Evolutionary conservation across 1,139 yeast genomes (phyloP), one percentile per base, ranked within the genome.

Genomic region (Suhomyces anneliseae): DNA sequence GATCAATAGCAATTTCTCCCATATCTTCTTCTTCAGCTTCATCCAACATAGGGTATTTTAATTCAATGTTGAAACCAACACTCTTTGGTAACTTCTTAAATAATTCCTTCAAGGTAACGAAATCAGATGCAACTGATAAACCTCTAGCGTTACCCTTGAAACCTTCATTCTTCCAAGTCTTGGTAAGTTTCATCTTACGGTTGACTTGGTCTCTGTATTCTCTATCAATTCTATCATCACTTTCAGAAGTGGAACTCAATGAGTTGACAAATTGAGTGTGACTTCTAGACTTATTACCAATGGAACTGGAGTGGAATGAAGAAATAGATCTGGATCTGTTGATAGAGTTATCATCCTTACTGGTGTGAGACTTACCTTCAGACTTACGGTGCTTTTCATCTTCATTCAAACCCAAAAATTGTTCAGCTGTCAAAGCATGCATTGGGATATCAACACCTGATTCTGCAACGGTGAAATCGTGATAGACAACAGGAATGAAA

Each of bases 401-500:
- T 29, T 63, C 76, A 49, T 81, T 83, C 56, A 89, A 76, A 32
- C 83, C 82, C 65, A 90, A 70, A 58, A 93, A 93, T 64, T 93
- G 98, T 62, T 93, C 98, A 32, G 86, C 75, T 0, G 98, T 92
- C 59, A 93, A 72, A 24, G 87, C 82, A 66, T 92, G 97, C 96
- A 93, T 92, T 3, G 98, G 98, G 44, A 92, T 86, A 69, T 93
- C 99, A 45, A 89, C 90, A 10, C 99, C 99, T 4, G 96, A 85
- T 64, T 93, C 98, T 1, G 97, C 96, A 38, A 93, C 97, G 31
- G 90, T 68, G 62, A 93, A 93, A 65, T 93, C 99, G 64, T 93
- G 99, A 61, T 93, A 93, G 36, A 93, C 87, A 10, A 93, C 98
- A 1, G 98, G 98, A 10, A 90, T 83, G 54, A 76, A 76, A 66